Base-by-base conservation (phyloP, 1,139 yeast genomes). In the Suhomyces atakaporum region DNA sequence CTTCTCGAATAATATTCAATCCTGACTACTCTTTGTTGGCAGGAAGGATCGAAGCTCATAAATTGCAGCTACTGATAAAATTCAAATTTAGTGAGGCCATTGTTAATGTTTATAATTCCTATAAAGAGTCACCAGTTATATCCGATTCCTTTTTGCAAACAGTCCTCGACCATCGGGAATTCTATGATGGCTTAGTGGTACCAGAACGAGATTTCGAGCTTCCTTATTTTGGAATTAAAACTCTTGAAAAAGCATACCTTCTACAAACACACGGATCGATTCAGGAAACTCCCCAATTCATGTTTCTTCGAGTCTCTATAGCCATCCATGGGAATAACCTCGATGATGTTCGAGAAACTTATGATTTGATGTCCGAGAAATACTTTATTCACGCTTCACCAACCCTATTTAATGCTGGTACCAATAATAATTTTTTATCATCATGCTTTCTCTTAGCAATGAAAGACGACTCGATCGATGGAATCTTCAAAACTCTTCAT, bases 311-410 rank as follows among this genome's bases (percentile, higher is more conserved):
- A 40, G 80, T 75, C 3, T 66, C 80, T 2, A 51, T 76, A n/a
- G 79, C 79, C 3, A 75, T 76, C 15, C 80, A 76, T 47, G 65
- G 62, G 16, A 51, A 50, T 11, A 66, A 73, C 45, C 45, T 75
- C 5, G 62, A 54, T 0, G 52, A 57, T 4, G 78, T 69, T 3
- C 44, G 66, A 4, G 78, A 75, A 48, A 72, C 80, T 1, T 76
- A 76, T 51, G 58, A 71, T 57, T 70, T 80, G 62, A 88, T 87
- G 96, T 84, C 95, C 19, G 77, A 75, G 59, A 81, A 85, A 64
- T 84, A 74, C 62, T 87, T 87, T 67, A 85, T 90, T 27, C 96
- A 87, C 56, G 95, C 92, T 20, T 84, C 95, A 26, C 96, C 96
- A 33, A 88, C 96, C 16, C 70, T 87, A 44, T 87, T 84, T 73